A percentile compares a stretch with the other conserved stretches of the same genome.
These are phyloP conservation scores for Cucurbita moschata DNA, from an alignment of 306 rosid genomes.

Conservation along the genomic window DNA sequence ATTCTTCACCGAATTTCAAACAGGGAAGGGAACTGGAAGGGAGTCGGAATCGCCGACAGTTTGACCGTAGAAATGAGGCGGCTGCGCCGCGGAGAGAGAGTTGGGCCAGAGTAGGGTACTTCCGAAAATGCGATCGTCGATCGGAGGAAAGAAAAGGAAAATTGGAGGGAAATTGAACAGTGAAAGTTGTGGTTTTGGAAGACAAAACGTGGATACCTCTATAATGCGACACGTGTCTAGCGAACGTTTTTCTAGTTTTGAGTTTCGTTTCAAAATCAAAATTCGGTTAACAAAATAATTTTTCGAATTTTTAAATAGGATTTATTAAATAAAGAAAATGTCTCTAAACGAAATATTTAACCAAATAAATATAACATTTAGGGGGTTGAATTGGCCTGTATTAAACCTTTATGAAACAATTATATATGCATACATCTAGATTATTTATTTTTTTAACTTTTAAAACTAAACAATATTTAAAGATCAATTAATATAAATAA, in stretches of 20 bases:
- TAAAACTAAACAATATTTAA: too few species aligned
- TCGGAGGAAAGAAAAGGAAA: neutral
- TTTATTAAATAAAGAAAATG: too few species aligned
- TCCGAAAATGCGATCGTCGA: neutral
- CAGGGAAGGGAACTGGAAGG: neutral
- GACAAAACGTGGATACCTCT: conserved; percentile 19
- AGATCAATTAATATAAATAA: too few species aligned
- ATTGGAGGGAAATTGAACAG: conserved; percentile 43
- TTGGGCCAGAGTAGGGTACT: conserved; percentile 4
- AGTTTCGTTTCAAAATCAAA: neutral
- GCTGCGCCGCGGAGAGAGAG: neutral
- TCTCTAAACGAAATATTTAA: too few species aligned
- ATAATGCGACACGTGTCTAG: conserved; percentile 8
- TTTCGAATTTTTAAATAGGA: too few species aligned
- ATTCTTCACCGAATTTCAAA: conserved; percentile 7
- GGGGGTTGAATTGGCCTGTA: too few species aligned
- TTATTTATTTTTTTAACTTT: too few species aligned
- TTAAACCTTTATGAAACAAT: too few species aligned
- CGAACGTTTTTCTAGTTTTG: neutral
- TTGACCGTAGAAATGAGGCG: conserved; percentile 9
- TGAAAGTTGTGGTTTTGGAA: conserved; percentile 33
- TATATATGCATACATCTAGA: too few species aligned
- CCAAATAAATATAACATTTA: too few species aligned
- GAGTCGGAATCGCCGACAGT: neutral
- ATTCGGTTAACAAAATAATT: neutral